Evolutionary conservation across 2,329 filamentous ascomycete genomes (phyloP).

Genomic region (Davidsoniella eucalypti): DNA sequence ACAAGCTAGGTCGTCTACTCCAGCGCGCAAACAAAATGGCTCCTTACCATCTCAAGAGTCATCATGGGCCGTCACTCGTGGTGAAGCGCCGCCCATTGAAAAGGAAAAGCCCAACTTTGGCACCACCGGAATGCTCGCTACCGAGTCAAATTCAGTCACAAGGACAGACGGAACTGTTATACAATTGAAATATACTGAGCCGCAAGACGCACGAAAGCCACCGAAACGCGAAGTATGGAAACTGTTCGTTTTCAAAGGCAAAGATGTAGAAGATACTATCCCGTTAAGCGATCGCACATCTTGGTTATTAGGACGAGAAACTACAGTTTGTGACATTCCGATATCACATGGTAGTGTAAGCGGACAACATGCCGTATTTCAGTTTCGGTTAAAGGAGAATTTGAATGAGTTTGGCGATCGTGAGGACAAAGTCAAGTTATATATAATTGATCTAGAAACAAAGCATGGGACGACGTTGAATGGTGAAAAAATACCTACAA

Average conservation of each 20-base stretch:
- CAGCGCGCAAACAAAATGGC: slow-evolving; percentile 17
- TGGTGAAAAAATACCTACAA: slow-evolving; percentile 52
- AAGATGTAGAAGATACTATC: slow-evolving; percentile 66
- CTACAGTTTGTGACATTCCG: slow-evolving; percentile 62
- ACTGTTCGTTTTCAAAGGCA: slow-evolving; percentile 80
- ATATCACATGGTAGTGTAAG: slow-evolving; percentile 85
- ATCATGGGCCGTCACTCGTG: slow-evolving; percentile 39
- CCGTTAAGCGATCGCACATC: slow-evolving; percentile 62
- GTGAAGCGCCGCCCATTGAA: slow-evolving; percentile 29
- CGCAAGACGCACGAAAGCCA: slow-evolving; percentile 79
- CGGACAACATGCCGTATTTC: slow-evolving; percentile 89
- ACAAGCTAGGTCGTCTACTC: too few species aligned
- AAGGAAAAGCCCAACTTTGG: slow-evolving; percentile 84
- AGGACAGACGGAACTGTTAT: slow-evolving; percentile 59
- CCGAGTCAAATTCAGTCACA: slow-evolving; percentile 63
- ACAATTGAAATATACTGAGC: slow-evolving; percentile 90
- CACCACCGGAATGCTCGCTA: slow-evolving; percentile 65
- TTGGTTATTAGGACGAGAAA: slow-evolving; percentile 78
- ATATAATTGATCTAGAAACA: slow-evolving; percentile 85
- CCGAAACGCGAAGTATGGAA: slow-evolving; percentile 55
- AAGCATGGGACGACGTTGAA: slow-evolving; percentile 83
- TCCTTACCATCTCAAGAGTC: slow-evolving; percentile 44
- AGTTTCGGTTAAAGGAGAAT: slow-evolving; percentile 75
- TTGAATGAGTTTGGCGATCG: slow-evolving; percentile 77
- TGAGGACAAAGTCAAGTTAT: slow-evolving; percentile 63